Base-by-base conservation (phyloP, 306 rosid species). In the Malus sieversii region DNA sequence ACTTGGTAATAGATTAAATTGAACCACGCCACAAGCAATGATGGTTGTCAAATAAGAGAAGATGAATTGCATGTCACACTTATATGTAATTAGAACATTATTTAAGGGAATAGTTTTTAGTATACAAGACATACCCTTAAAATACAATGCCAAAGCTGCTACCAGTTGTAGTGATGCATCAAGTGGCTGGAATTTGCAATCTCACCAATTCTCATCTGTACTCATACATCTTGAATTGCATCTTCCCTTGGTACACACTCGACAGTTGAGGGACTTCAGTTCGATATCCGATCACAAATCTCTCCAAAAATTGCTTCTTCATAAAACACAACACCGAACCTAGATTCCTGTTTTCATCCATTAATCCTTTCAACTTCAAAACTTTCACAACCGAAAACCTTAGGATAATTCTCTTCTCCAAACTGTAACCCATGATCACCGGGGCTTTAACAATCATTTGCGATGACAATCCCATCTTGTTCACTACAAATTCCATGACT, bases 211-310 rank as follows among this genome's bases (percentile, higher is more conserved):
- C 2, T 40, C 45, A 40, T 8, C 0, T 40, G 45, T 40, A 40
- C 45, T 32, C 68, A 66, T 42, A 67, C 66, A 22, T 72, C 78
- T 4, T 68, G 25, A 23, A 64, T 22, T 40, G 61, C 25, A 4
- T 14, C 68, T 66, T 80, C 27, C 84, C 72, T 13, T 48, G 55
- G 63, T 80, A 84, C 57, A 80, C 66, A 48, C 53, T 59, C 75
- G 65, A 48, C 57, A 84, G 42, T 57, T 45, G 57, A 77, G 85
- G 82, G 12, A 58, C 80, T 32, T 70, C 55, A 6, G 66, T 35
- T 18, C 13, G n/a, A 61, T 70, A 84, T 55, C 64, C 74, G 25
- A 10, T 57, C 73, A 81, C 87, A 55, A 27, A 84, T 55, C 22
- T 80, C 19, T 72, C 74, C 42, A 77, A 29, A 46, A 84, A 84